Evolutionary conservation across 768 basidiomycete species (phyloP).

Genomic region (Leccinum barrowsii): DNA sequence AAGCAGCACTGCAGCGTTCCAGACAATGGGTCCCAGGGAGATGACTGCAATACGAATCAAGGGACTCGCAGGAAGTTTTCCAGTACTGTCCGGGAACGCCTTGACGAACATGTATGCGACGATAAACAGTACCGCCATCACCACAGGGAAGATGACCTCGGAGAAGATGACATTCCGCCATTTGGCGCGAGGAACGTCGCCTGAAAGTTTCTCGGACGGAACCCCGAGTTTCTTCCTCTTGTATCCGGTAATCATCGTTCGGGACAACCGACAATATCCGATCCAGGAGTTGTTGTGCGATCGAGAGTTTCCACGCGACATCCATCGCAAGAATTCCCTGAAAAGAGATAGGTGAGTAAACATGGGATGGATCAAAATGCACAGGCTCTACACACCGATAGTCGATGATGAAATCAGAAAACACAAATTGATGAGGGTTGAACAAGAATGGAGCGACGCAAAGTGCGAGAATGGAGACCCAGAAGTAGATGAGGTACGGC

Average conservation of each 20-base stretch:
- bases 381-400: conserved; percentile 55
- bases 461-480: conserved; percentile 89
- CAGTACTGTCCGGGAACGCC: conserved; percentile 67
- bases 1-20: conserved; percentile 86
- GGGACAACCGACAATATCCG: conserved; percentile 95
- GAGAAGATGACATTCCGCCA: conserved; percentile 90
- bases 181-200: conserved; percentile 89
- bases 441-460: conserved; percentile 97
- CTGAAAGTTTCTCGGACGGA: conserved; percentile 95
- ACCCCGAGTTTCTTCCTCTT: conserved; percentile 97
- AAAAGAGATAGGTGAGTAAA: conserved; percentile 7
- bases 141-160: conserved; percentile 81
- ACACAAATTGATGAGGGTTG: conserved; percentile 99
- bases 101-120: conserved; percentile 93
- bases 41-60: conserved; percentile 92
- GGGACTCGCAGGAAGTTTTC: conserved; percentile 70
- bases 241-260: conserved; percentile 99
- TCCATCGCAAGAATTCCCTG: conserved; percentile 98
- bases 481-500: conserved; percentile 94
- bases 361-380: background rate
- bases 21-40: conserved; percentile 91
- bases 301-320: conserved; percentile 96
- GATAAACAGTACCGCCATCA: conserved; percentile 82
- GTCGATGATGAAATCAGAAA: conserved; percentile 96
- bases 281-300: conserved; percentile 99